Conservation (phyloP, 805 yeast genomes). For the Blastobotrys terrestris region DNA sequence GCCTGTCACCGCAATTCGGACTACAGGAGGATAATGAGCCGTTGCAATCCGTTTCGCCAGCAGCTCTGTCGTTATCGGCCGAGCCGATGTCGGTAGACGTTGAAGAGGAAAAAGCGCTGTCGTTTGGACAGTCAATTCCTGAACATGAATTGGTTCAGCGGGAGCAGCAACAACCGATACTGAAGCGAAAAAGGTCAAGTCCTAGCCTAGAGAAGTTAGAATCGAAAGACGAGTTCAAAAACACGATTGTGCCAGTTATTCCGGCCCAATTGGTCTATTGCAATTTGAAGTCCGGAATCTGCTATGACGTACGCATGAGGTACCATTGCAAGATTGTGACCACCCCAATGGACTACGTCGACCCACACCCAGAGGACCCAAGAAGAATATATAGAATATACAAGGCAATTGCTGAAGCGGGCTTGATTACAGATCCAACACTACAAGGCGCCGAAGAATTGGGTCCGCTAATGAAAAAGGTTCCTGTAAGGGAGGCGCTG, state of each 20-base stretch:
- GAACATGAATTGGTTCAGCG: neutral
- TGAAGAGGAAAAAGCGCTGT: neutral
- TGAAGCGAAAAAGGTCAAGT: conserved; percentile 7
- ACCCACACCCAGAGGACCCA: conserved; percentile 99
- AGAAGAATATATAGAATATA: conserved; percentile 90
- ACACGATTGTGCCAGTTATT: neutral
- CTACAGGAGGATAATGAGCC: neutral
- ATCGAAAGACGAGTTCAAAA: neutral
- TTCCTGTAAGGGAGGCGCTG: conserved; percentile 86
- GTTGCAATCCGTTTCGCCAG: neutral
- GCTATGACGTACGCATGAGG: conserved; percentile 95
- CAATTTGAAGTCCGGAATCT: conserved; percentile 83
- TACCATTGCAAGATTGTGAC: conserved; percentile 94
- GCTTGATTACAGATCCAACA: conserved; percentile 74
- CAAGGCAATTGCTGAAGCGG: conserved; percentile 90
- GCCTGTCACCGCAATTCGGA: neutral
- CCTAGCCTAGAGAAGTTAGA: neutral
- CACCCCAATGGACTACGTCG: conserved; percentile 86
- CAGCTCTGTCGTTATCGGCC: neutral
- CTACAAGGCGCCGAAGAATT: conserved; percentile 66
- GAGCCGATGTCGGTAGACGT: neutral
- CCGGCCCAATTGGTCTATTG: conserved; percentile 61
- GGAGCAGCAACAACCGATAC: conserved; percentile 27
- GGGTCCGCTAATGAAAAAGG: conserved; percentile 81
- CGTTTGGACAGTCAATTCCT: neutral